Percentiles rank a stretch among this genome's conserved stretches.
Evolutionary conservation across 805 yeast species (phyloP).

Genomic region (Spathaspora hagerdaliae): DNA sequence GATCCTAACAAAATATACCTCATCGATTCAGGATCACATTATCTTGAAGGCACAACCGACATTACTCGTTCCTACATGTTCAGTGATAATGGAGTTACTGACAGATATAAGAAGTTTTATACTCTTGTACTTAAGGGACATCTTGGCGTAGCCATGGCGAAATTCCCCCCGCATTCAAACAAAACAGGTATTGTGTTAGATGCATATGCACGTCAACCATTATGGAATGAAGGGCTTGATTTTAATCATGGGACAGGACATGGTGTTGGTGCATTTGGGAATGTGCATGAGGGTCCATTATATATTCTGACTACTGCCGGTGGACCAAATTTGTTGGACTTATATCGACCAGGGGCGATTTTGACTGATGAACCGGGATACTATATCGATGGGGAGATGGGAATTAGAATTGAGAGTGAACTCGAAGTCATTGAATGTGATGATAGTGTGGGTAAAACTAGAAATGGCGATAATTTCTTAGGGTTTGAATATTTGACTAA

Average conservation of each 20-base stretch:
- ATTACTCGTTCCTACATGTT: constrained; percentile 86
- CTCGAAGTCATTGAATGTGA: constrained; percentile 50
- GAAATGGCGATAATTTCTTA: constrained; percentile 26
- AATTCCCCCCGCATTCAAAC: constrained; percentile 64
- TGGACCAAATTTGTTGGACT: constrained; percentile 46
- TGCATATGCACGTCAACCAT: constrained; percentile 72
- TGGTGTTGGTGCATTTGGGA: constrained; percentile 89
- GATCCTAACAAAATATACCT: constrained; percentile 68
- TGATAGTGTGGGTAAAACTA: constrained; percentile 34
- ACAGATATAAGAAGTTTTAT: constrained; percentile 68
- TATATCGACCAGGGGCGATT: constrained; percentile 57
- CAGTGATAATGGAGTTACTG: constrained; percentile 23
- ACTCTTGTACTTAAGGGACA: constrained; percentile 91
- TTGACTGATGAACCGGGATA: constrained; percentile 93
- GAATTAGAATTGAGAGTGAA: constrained; percentile 87
- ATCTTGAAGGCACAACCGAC: constrained; percentile 92
- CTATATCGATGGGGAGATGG: constrained; percentile 85
- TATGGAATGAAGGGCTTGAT: constrained; percentile 81
- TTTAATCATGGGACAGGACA: constrained; percentile 97
- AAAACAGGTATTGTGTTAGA: constrained; percentile 77
- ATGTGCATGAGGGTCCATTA: constrained; percentile 93
- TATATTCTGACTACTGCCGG: constrained; percentile 62
- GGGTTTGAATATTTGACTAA: constrained; percentile 40
- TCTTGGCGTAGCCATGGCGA: constrained; percentile 74
- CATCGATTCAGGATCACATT: constrained; percentile 91